phyloP scores from a whole-genome alignment of 73 alveolate genomes.

The Strombidium stylifer region DNA sequence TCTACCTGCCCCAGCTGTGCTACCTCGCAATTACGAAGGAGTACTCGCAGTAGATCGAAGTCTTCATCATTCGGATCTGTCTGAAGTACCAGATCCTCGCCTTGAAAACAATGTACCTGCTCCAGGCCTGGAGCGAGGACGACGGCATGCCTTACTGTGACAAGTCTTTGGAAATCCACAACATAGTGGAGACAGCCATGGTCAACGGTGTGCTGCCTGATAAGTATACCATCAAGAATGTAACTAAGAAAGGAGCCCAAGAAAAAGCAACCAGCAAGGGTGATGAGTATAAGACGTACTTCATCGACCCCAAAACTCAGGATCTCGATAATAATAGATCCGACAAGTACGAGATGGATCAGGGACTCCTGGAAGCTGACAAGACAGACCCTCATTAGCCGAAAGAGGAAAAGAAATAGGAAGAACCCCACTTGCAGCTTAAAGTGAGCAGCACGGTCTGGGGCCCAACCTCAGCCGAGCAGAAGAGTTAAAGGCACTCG shows the following conservation, averaged over 20 bases:
- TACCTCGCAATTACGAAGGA: not conserved
- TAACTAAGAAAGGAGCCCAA: no score
- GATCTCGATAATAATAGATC: no score
- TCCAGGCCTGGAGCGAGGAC: slow-evolving; percentile 40
- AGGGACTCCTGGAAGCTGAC: no score
- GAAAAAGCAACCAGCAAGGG: no score
- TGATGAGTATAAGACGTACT: no score
- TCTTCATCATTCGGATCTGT: slow-evolving; percentile 5
- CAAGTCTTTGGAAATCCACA: slow-evolving; percentile 31
- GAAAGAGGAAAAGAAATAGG: not conserved
- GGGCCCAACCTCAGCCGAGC: no score
- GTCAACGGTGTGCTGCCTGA: slow-evolving; percentile 50
- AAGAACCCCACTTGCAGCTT: not conserved
- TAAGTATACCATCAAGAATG: slow-evolving; percentile 12
- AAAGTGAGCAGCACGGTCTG: no score
- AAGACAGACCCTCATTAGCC: no score
- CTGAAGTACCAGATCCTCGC: slow-evolving; percentile 11
- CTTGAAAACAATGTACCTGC: slow-evolving; percentile 20
- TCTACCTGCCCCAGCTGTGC: slow-evolving; percentile 71
- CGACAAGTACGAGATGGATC: no score
- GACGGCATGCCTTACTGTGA: slow-evolving; percentile 11
- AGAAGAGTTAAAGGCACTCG: no score
- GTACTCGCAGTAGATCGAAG: slow-evolving; percentile 15
- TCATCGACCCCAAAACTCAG: no score
- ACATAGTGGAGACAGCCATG: slow-evolving; percentile 27